A percentile compares a stretch with the other conserved stretches of the same genome.
Conservation (phyloP, 2,329 filamentous ascomycete species). For the Pseudocercospora eumusae region DNA sequence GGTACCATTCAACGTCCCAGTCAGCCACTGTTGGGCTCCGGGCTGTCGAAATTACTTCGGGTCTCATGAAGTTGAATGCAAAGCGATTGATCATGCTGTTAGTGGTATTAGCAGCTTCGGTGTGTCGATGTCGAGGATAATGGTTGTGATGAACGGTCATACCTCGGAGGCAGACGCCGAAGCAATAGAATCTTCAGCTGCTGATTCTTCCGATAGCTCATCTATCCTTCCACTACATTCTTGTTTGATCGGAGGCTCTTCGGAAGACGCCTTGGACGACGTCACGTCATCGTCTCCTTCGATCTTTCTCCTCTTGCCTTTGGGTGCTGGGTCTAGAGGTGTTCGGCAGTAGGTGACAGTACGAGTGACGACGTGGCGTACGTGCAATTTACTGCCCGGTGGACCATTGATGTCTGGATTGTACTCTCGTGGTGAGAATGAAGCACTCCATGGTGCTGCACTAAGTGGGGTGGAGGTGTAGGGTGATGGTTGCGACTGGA, state of each 20-base stretch:
- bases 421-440: slow-evolving; percentile 70
- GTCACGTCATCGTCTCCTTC: slow-evolving; percentile 39
- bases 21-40: not conserved
- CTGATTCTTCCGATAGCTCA: slow-evolving; percentile 17
- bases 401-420: slow-evolving; percentile 31
- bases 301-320: slow-evolving; percentile 85
- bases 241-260: slow-evolving; percentile 14
- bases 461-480: slow-evolving; percentile 57
- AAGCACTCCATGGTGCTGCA: slow-evolving; percentile 41
- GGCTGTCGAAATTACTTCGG: not conserved
- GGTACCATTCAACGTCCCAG: not conserved
- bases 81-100: slow-evolving; percentile 1
- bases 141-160: slow-evolving; percentile 9
- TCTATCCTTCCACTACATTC: slow-evolving; percentile 28
- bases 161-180: slow-evolving; percentile 8
- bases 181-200: slow-evolving; percentile 14
- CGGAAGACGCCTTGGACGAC: slow-evolving; percentile 21
- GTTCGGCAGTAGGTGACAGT: slow-evolving; percentile 82
- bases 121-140: not conserved
- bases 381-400: slow-evolving; percentile 57
- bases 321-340: slow-evolving; percentile 80
- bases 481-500: slow-evolving; percentile 61
- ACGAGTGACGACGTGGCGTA: slow-evolving; percentile 88
- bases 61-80: not conserved
- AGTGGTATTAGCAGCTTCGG: not conserved